Percentiles rank a stretch among this genome's conserved stretches.
phyloP scores from a whole-genome alignment of 208 protist species.

The Novymonas esmeraldas region DNA sequence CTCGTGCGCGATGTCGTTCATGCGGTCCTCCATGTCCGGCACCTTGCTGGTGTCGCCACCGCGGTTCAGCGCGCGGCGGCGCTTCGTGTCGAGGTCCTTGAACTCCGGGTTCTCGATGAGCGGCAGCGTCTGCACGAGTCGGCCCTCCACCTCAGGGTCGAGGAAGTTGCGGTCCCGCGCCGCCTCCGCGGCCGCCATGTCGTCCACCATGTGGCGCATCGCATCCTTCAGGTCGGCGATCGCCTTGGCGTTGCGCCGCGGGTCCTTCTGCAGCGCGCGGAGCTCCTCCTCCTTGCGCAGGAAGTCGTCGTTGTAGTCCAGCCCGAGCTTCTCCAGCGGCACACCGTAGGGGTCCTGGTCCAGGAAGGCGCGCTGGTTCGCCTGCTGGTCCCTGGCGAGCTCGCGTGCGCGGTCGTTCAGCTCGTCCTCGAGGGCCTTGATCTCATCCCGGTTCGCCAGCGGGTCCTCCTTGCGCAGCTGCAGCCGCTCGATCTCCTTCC shows the following conservation, averaged over 20 bases:
- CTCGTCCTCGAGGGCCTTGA: constrained; percentile 59
- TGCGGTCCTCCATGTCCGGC: constrained; percentile 56
- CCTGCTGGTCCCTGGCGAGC: constrained; percentile 46
- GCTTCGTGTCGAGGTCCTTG: constrained; percentile 61
- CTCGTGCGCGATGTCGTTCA: constrained; percentile 72
- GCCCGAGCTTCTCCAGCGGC: constrained; percentile 60
- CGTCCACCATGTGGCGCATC: constrained; percentile 49
- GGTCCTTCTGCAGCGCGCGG: constrained; percentile 59
- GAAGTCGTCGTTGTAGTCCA: constrained; percentile 70
- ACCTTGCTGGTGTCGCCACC: constrained; percentile 42
- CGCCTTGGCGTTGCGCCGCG: constrained; percentile 41
- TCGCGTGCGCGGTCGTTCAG: constrained; percentile 62
- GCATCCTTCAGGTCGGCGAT: constrained; percentile 55
- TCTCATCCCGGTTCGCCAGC: constrained; percentile 35
- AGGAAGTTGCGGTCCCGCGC: constrained; percentile 65
- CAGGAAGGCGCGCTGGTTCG: constrained; percentile 55
- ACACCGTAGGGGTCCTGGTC: constrained; percentile 70
- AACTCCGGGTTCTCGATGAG: constrained; percentile 65
- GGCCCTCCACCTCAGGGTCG: constrained; percentile 62
- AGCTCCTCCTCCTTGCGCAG: constrained; percentile 52
- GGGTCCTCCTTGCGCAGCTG: constrained; percentile 56
- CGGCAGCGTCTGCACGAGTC: constrained; percentile 49
- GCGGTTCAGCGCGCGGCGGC: constrained; percentile 44
- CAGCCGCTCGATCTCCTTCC: constrained; percentile 62
- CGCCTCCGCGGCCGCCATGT: constrained; percentile 47